phyloP scores from a whole-genome alignment of 768 basidiomycete genomes.

The Auriscalpium vulgare region DNA sequence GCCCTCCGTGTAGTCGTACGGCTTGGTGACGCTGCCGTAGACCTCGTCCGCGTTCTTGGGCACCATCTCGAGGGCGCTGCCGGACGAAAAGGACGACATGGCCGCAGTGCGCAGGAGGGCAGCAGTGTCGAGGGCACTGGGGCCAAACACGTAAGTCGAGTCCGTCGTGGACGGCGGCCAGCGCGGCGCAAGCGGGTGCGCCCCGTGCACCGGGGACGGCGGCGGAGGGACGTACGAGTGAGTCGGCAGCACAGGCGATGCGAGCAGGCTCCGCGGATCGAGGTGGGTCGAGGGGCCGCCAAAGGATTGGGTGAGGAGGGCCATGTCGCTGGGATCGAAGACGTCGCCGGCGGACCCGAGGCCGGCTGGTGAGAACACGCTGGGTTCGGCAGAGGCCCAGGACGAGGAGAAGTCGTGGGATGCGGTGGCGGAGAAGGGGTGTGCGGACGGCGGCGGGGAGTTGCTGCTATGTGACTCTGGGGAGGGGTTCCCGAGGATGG shows the following conservation, averaged over 20 bases:
- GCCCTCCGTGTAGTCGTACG: slow-evolving; percentile 93
- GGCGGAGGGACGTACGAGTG: neutral
- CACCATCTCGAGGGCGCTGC: slow-evolving; percentile 8
- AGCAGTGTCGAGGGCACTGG: neutral
- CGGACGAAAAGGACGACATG: neutral
- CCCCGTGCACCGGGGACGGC: neutral
- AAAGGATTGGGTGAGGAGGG: slow-evolving; percentile 5
- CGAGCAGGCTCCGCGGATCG: neutral
- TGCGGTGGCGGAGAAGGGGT: neutral
- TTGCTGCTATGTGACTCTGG: slow-evolving; percentile 18
- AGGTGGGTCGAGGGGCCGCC: neutral
- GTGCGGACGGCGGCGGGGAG: slow-evolving; percentile 8
- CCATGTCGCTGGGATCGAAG: neutral
- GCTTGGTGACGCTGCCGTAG: slow-evolving; percentile 58
- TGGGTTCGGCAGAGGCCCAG: slow-evolving; percentile 8
- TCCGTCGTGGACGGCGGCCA: slow-evolving; percentile 11
- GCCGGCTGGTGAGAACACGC: slow-evolving; percentile 6
- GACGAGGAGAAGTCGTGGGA: slow-evolving; percentile 5
- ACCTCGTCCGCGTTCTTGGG: slow-evolving; percentile 30
- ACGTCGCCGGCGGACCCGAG: neutral
- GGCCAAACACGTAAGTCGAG: slow-evolving; percentile 9
- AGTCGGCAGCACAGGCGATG: neutral
- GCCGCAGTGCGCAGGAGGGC: slow-evolving; percentile 5
- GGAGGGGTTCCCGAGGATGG: slow-evolving; percentile 59
- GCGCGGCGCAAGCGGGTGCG: slow-evolving; percentile 13